phyloP scores from a whole-genome alignment of 2,329 filamentous ascomycete genomes.

The Ascochyta clinopodiicola region DNA sequence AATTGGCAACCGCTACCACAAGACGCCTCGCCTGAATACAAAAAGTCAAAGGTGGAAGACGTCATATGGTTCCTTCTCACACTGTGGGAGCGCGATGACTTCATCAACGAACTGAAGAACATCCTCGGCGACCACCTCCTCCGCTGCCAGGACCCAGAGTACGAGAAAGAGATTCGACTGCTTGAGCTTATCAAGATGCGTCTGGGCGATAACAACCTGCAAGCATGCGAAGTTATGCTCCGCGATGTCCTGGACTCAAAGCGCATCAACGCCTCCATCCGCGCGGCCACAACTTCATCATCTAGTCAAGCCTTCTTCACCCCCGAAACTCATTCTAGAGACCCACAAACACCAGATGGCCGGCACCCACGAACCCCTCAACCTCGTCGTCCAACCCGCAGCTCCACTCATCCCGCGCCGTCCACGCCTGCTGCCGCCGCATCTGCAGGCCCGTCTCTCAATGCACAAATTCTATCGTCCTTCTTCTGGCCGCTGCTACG shows the following conservation, averaged over 20 bases:
- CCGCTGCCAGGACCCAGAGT: conserved; percentile 66
- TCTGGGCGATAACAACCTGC: conserved; percentile 83
- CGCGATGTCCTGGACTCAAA: conserved; percentile 87
- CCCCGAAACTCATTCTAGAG: conserved; percentile 21
- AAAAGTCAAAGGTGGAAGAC: conserved; percentile 85
- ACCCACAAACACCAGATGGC: conserved; percentile 30
- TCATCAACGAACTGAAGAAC: conserved; percentile 91
- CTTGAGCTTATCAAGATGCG: conserved; percentile 86
- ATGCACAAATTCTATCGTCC: conserved; percentile 86
- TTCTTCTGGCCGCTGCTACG: conserved; percentile 91
- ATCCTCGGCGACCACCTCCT: conserved; percentile 85
- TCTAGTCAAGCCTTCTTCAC: conserved; percentile 18
- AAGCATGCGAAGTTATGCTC: conserved; percentile 97
- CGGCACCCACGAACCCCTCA: conserved; percentile 33
- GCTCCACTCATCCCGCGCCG: conserved; percentile 17
- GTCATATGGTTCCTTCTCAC: conserved; percentile 90
- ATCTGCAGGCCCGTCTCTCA: conserved; percentile 55
- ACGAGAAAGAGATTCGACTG: conserved; percentile 80
- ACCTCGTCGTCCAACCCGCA: conserved; percentile 28
- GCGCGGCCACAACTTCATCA: conserved; percentile 24
- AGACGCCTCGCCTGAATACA: conserved; percentile 89
- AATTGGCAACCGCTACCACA: conserved; percentile 91
- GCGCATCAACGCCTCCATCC: conserved; percentile 68
- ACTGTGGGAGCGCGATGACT: conserved; percentile 88
- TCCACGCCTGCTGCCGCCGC: conserved; percentile 20